Conservation (phyloP, 345 rosid genomes). For the Arabidopsis arenosa region DNA sequence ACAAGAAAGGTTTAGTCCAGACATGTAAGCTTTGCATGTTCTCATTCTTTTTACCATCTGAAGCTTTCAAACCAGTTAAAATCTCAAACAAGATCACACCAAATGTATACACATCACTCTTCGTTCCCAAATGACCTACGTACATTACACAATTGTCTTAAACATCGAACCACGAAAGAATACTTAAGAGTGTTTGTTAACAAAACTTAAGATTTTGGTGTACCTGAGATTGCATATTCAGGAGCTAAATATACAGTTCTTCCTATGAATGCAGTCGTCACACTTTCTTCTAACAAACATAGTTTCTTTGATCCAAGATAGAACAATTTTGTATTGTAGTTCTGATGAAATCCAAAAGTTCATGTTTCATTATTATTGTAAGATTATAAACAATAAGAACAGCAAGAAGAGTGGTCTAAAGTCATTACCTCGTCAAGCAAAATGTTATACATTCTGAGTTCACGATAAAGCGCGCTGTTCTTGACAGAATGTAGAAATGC, state of each 20-base stretch:
- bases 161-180: background rate
- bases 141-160: background rate
- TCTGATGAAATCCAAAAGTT: slow-evolving; percentile 4
- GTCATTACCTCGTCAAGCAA: slow-evolving; percentile 36
- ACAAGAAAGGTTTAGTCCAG: slow-evolving; percentile 36
- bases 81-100: slow-evolving; percentile 39
- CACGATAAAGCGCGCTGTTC: slow-evolving; percentile 19
- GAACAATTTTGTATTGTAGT: slow-evolving; percentile 29
- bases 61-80: slow-evolving; percentile 29
- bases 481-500: slow-evolving; percentile 30
- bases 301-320: slow-evolving; percentile 31
- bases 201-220: background rate
- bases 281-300: background rate
- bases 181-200: too few relatives aligned
- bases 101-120: slow-evolving; percentile 40
- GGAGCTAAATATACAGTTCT: slow-evolving; percentile 30
- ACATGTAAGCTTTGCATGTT: background rate
- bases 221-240: slow-evolving; percentile 41
- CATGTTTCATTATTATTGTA: background rate
- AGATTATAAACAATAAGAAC: background rate
- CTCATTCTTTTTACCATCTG: background rate
- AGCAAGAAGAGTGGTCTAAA: background rate
- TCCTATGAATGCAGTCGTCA: background rate
- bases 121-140: slow-evolving; percentile 17
- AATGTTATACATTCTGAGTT: slow-evolving; percentile 14